Evolutionary conservation across 345 rosid species (phyloP).

Genomic region (Brassica carinata): DNA sequence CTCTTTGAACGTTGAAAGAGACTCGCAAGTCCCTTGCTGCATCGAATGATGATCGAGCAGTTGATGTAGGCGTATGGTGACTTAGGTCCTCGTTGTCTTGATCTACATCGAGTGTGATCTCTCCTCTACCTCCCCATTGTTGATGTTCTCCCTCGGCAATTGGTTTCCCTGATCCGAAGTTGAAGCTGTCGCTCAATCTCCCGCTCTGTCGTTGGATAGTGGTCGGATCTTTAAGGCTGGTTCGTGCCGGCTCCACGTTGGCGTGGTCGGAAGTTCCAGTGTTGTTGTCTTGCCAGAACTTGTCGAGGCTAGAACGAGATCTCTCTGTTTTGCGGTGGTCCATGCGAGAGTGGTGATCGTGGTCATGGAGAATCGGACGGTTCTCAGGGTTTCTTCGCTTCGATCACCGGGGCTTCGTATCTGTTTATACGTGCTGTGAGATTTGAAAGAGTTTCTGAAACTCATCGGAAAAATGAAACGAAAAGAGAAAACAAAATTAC

Average conservation of each 20-base stretch:
- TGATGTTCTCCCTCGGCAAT: not conserved
- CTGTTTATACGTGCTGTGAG: not conserved
- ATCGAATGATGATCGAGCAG: not conserved
- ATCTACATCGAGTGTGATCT: not conserved
- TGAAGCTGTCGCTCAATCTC: not conserved
- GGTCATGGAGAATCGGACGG: constrained; percentile 3
- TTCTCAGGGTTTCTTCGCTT: not conserved
- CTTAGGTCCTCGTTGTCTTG: not conserved
- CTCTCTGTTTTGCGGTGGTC: not conserved
- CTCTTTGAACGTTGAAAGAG: not conserved
- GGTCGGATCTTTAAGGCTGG: not conserved
- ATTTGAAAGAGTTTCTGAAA: not conserved
- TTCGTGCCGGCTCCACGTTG: not conserved
- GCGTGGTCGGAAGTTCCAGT: not conserved
- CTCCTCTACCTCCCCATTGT: not conserved
- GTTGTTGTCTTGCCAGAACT: constrained; percentile 1
- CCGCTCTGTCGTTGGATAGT: not conserved
- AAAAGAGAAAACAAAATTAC: not conserved
- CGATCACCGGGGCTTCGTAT: not conserved
- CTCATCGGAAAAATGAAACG: not conserved
- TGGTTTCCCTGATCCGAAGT: not conserved
- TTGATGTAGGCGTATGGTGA: not conserved
- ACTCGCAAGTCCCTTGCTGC: not conserved
- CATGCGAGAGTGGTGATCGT: not conserved
- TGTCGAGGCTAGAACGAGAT: not conserved